Base-by-base conservation (phyloP, 345 rosid species). In the sweet orange (Citrus sinensis) region DNA sequence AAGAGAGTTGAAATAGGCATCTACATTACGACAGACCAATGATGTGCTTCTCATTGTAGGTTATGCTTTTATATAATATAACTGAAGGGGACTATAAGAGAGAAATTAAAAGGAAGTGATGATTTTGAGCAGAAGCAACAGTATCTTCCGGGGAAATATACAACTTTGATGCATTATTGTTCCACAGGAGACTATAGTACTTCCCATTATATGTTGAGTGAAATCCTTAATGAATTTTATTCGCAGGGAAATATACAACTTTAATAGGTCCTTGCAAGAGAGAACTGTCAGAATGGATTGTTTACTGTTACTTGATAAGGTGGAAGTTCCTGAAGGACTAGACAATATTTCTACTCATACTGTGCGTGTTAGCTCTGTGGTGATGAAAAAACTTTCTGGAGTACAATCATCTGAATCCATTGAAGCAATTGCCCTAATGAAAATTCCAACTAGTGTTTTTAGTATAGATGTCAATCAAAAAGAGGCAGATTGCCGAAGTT, bases 311-410 rank as follows among this genome's bases (percentile, higher is more conserved):
- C 91, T 83, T 62, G 94, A 95, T 29, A 80, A 83, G 65, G 87
- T 83, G 75, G 85, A 83, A 81, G 75, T 93, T 79, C 93, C 93
- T 20, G 74, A 75, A 76, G 91, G 85, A 56, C 74, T 95, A 56
- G 86, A 87, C 66, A 56, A 79, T 73, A 24, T 59, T 34, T 80
- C 84, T 34, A 58, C 78, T 74, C 86, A 76, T 32, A 73, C 83
- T 60, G 83, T 95, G 80, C 89, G 87, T 40, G 86, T 89, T 42
- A 90, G 85, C 77, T 79, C 95, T 70, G 66, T 80, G 71, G 93
- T 93, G 74, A 92, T 95, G 98, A 90, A 88, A 82, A 95, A 89
- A 76, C 90, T 95, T 83, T 92, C 92, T 71, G 97, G 95, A 64
- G 73, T 95, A 46, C 91, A 95, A 78, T 90, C 98, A 37, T 75